Conservation (phyloP, 2,329 filamentous ascomycete species). For the Paradendryphiella salina region DNA sequence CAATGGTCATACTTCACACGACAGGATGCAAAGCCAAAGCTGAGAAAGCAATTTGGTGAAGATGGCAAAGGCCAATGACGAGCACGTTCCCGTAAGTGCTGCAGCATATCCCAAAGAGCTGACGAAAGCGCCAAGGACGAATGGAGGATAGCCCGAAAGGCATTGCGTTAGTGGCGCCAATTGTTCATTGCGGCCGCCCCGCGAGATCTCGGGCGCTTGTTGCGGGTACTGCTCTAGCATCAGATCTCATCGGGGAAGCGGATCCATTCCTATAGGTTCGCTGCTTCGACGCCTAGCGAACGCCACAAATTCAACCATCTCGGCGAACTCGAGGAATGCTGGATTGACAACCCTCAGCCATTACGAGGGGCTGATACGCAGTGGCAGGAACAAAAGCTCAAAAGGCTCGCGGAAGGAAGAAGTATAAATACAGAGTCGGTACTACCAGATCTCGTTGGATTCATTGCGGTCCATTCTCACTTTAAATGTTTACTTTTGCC, state of each 20-base stretch:
- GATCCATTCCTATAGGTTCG: not conserved
- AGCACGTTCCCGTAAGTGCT: not conserved
- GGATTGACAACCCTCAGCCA: not conserved
- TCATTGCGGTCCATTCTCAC: not conserved
- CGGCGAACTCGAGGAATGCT: not conserved
- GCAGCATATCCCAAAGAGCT: not conserved
- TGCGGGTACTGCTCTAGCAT: not conserved
- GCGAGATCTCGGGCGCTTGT: not conserved
- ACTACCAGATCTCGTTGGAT: slow-evolving; percentile 1
- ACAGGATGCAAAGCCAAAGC: not conserved
- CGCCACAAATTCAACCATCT: not conserved
- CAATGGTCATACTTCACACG: not conserved
- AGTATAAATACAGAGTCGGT: slow-evolving; percentile 7
- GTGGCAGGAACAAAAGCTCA: not conserved
- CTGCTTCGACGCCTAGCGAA: not conserved
- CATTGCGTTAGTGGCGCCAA: not conserved
- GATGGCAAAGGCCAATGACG: not conserved
- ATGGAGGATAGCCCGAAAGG: not conserved
- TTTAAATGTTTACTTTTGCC: too few species aligned
- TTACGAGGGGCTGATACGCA: not conserved
- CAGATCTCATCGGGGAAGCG: slow-evolving; percentile 9
- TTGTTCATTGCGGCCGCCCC: not conserved
- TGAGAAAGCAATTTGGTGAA: not conserved
- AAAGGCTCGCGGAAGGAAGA: not conserved
- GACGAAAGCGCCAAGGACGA: not conserved